Evolutionary conservation across 179 eudicot species (phyloP), one percentile per base, ranked within the genome.

Genomic region (Gypsophila paniculata): DNA sequence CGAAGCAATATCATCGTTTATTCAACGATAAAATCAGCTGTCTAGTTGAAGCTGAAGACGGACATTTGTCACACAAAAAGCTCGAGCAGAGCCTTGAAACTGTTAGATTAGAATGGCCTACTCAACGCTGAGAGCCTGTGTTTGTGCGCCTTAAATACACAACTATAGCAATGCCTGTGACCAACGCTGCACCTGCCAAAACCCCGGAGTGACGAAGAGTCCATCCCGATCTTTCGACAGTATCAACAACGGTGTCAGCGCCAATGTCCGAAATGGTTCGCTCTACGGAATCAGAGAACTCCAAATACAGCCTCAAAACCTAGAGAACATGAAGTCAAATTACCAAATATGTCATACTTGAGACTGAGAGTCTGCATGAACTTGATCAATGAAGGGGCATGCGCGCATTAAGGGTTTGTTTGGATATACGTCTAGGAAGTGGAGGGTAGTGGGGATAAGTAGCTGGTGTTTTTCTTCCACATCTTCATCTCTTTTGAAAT

Each of bases 241-340:
- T 73, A 46, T 77, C 68, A 15, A 72, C 61, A 10, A 12, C 34
- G 34, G 21, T 11, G 23, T 75, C 78, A 12, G 23, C 8, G 23
- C 76, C 78, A 12, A 49, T 62, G 58, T 83, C 80, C 29, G 65
- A 23, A 55, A 17, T 57, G 54, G 21, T 78, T 73, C 77, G 80
- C 77, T 77, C 71, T 22, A 69, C 68, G 15, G 84, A 68, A 44
- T 88, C 90, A 3, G 88, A 70, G 80, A 82, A 84, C 58, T 93
- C 99, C 74, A 92, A 61, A 81, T 86, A 91, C 83, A 94, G 76
- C 80, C 90, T 88, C 82, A 94, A 77, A 34, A 90, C 93, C 99
- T 94, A 85, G 19, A 14, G 11, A 61, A 48, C 51, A 63, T 36
- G 12, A 51, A 14, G 32, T 18, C 26, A 44, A 29, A 54, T 42